These are phyloP conservation scores for Dactylorhiza incarnata DNA, from an alignment of 106 monocot species.

Conservation along the genomic window DNA sequence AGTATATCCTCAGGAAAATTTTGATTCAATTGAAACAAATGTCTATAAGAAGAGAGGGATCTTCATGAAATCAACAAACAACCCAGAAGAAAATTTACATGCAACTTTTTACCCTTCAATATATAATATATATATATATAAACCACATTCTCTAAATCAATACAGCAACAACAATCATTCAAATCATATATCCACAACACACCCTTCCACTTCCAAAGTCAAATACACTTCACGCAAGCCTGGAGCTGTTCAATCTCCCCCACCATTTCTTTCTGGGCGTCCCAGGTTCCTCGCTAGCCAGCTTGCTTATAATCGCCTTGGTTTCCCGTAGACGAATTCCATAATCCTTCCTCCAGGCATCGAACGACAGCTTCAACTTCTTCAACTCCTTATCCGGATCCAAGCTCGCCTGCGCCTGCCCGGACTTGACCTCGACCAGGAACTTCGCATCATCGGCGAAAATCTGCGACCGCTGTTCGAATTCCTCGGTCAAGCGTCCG, in stretches of 20 bases:
- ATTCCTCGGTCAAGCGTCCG: constrained; percentile 59
- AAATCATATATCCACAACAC: too few species aligned
- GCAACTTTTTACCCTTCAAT: too few species aligned
- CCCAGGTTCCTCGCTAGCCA: constrained; percentile 24
- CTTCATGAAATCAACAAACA: too few species aligned
- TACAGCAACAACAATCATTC: too few species aligned
- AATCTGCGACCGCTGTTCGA: constrained; percentile 59
- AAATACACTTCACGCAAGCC: constrained; percentile 14
- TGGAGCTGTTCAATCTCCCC: constrained; percentile 52
- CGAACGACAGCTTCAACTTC: constrained; percentile 68
- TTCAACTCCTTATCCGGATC: constrained; percentile 75
- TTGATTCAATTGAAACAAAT: too few species aligned
- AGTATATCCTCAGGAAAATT: too few species aligned
- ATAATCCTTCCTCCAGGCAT: constrained; percentile 85
- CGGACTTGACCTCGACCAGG: constrained; percentile 87
- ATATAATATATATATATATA: too few species aligned
- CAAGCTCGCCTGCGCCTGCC: constrained; percentile 66
- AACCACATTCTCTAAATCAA: too few species aligned
- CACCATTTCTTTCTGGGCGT: constrained; percentile 57
- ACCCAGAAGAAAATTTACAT: too few species aligned
- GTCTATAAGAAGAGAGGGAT: too few species aligned
- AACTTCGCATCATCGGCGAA: constrained; percentile 75
- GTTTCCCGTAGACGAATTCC: constrained; percentile 46
- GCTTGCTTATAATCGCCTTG: constrained; percentile 37
- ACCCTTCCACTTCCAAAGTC: neutral